A percentile compares a stretch with the other conserved stretches of the same genome.
Conservation (phyloP, 768 basidiomycete genomes). For the Tylopilus sp. region DNA sequence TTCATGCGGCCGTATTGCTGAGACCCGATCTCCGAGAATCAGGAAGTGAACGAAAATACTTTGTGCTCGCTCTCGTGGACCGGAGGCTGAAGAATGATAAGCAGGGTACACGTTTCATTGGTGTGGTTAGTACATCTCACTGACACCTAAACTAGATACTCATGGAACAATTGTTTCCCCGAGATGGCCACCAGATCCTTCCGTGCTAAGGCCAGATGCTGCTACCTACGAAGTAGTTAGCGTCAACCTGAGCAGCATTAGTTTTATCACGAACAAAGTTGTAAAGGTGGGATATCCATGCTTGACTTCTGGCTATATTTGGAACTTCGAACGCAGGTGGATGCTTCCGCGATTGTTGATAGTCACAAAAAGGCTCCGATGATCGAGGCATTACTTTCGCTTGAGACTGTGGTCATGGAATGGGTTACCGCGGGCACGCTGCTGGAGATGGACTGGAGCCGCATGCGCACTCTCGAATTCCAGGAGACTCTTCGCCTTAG, state of each 20-base stretch:
- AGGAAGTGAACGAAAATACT: constrained; percentile 54
- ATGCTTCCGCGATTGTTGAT: constrained; percentile 66
- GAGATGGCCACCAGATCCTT: constrained; percentile 66
- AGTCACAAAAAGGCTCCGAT: constrained; percentile 60
- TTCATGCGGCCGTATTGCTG: constrained; percentile 69
- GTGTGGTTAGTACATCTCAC: background rate
- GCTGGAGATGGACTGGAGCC: constrained; percentile 82
- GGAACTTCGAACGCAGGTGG: constrained; percentile 48
- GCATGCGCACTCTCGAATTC: constrained; percentile 84
- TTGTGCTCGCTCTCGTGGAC: constrained; percentile 70
- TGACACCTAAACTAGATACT: constrained; percentile 44
- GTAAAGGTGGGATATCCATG: constrained; percentile 78
- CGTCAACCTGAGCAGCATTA: constrained; percentile 71
- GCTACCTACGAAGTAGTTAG: constrained; percentile 63
- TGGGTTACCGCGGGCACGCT: constrained; percentile 49
- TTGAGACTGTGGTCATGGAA: constrained; percentile 52
- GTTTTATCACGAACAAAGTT: constrained; percentile 63
- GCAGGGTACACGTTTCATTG: constrained; percentile 40
- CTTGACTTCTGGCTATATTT: background rate
- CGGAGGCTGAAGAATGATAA: constrained; percentile 53
- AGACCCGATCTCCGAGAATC: constrained; percentile 55
- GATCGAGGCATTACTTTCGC: constrained; percentile 48
- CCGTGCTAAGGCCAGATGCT: constrained; percentile 44
- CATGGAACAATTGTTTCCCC: constrained; percentile 62
- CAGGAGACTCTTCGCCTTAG: constrained; percentile 74